Conservation (phyloP, 1,284 basidiomycete species). For the Pseudozyma pruni region DNA sequence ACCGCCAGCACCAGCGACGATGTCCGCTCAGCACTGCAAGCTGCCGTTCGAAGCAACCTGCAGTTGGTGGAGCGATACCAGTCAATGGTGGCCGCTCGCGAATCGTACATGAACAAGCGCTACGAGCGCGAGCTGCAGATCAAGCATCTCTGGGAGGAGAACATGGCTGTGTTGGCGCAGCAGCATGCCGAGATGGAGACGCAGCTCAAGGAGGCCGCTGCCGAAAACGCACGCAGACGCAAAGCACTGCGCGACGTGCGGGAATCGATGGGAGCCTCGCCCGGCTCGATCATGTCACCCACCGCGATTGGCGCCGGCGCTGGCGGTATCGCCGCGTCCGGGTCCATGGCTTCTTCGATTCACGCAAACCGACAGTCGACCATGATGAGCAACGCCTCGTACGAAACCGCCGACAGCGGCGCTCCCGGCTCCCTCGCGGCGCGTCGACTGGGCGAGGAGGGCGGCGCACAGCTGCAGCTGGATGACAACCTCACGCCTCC, state of each 20-base stretch:
- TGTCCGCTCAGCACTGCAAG: constrained; percentile 28
- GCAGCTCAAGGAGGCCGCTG: constrained; percentile 72
- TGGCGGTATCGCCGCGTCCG: constrained; percentile 12
- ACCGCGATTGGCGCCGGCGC: constrained; percentile 9
- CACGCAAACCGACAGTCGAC: constrained; percentile 25
- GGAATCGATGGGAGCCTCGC: constrained; percentile 66
- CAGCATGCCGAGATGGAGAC: constrained; percentile 87
- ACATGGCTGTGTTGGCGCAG: constrained; percentile 82
- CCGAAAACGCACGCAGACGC: constrained; percentile 70
- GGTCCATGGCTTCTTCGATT: constrained; percentile 11
- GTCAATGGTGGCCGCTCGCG: constrained; percentile 81
- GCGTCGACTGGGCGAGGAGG: constrained; percentile 40
- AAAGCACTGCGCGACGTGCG: constrained; percentile 65
- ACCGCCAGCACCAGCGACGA: constrained; percentile 26
- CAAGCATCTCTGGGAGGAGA: constrained; percentile 86
- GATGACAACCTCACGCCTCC: constrained; percentile 30
- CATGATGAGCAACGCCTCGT: constrained; percentile 18
- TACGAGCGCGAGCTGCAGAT: constrained; percentile 81
- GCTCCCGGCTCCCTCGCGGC: constrained; percentile 28
- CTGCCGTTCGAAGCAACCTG: constrained; percentile 30
- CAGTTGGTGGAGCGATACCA: constrained; percentile 77
- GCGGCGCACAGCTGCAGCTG: constrained; percentile 33
- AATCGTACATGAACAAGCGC: constrained; percentile 74
- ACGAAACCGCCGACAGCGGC: constrained; percentile 16
- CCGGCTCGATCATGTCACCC: constrained; percentile 49